Conservation (phyloP, 345 rosid genomes). For the rapeseed (Brassica napus) region Da-Ae NC_063436.1:1591501-1592000, state of each 20-base stretch:
- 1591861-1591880: background rate
- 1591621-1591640: background rate
- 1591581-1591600: background rate
- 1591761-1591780: slow-evolving; percentile 18
- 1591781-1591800: slow-evolving; percentile 25
- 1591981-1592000: too few relatives aligned
- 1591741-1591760: slow-evolving; percentile 4
- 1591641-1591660: background rate
- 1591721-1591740: background rate
- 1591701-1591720: background rate
- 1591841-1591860: background rate
- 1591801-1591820: slow-evolving; percentile 26
- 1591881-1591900: too few relatives aligned
- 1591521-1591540: background rate
- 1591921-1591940: too few relatives aligned
- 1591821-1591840: background rate
- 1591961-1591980: too few relatives aligned
- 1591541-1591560: background rate
- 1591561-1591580: background rate
- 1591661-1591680: background rate
- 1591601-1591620: background rate
- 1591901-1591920: too few relatives aligned
- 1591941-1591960: too few relatives aligned
- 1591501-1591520: too few relatives aligned
- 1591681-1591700: background rate